A percentile compares a stretch with the other conserved stretches of the same genome.
Evolutionary conservation across 345 rosid genomes (phyloP).

Genomic region (Brassica juncea): DNA sequence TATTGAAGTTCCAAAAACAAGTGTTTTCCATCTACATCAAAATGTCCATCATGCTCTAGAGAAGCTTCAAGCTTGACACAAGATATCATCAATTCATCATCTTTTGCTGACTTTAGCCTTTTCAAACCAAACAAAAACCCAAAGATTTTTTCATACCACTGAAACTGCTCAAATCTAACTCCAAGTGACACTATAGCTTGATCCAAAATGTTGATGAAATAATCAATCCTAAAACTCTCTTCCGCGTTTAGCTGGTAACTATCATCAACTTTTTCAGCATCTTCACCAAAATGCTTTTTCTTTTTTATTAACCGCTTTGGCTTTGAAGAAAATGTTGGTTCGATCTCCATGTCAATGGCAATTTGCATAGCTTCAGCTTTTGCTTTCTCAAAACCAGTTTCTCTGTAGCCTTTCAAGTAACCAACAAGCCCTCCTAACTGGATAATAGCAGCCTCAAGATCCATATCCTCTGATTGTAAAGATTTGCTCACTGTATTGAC

Average conservation of each 20-base stretch:
- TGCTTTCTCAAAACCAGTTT: background rate
- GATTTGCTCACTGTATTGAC: background rate
- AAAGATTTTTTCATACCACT: background rate
- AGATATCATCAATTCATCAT: background rate
- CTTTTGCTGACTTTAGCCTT: background rate
- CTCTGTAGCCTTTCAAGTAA: background rate
- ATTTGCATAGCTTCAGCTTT: background rate
- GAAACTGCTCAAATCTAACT: background rate
- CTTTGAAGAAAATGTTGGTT: background rate
- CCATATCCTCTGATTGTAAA: background rate
- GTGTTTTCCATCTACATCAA: background rate
- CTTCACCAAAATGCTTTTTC: background rate
- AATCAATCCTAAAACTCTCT: background rate
- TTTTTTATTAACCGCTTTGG: background rate
- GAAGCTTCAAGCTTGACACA: background rate
- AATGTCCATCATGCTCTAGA: background rate
- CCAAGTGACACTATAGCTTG: background rate
- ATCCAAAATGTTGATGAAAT: background rate
- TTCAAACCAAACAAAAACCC: background rate
- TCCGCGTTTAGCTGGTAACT: background rate
- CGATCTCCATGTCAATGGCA: background rate
- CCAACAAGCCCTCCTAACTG: background rate
- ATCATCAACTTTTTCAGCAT: background rate
- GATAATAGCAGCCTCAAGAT: background rate
- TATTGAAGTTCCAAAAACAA: background rate